These are phyloP conservation scores for Epichloe sp. DNA, from an alignment of 2,329 filamentous ascomycete species.

Conservation along the genomic window DNA sequence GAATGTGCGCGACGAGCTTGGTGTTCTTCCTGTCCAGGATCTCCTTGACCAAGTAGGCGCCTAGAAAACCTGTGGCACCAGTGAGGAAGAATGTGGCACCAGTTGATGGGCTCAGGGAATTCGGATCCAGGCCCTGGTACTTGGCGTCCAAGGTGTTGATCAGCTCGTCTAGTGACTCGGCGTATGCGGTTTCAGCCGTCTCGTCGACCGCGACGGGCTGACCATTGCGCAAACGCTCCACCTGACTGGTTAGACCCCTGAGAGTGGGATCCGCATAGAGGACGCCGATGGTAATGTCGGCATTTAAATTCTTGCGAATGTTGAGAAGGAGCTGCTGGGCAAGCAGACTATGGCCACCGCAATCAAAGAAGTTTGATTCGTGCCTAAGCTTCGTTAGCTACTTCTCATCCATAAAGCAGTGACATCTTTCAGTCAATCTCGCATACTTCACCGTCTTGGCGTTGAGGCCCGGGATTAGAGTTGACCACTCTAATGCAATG, in stretches of 20 bases:
- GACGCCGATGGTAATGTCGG: constrained; percentile 18
- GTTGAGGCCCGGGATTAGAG: constrained; percentile 53
- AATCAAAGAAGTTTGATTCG: constrained; percentile 21
- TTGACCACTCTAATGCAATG: constrained; percentile 50
- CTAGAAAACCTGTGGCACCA: constrained; percentile 68
- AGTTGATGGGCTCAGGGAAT: constrained; percentile 22
- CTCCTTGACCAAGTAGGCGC: constrained; percentile 66
- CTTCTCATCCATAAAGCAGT: too few species aligned
- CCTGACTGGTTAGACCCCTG: constrained; percentile 15
- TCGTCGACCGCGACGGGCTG: constrained; percentile 13
- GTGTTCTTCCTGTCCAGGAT: constrained; percentile 38
- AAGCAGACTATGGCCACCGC: constrained; percentile 33
- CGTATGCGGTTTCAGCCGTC: constrained; percentile 33
- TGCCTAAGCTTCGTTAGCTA: not conserved
- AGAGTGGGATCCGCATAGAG: constrained; percentile 19
- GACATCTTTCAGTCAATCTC: too few species aligned
- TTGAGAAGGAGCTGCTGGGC: constrained; percentile 65
- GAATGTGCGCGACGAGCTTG: constrained; percentile 58
- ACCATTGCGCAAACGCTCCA: constrained; percentile 10
- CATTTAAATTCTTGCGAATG: constrained; percentile 16
- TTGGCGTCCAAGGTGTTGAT: constrained; percentile 32
- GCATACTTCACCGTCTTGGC: constrained; percentile 43
- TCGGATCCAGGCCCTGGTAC: constrained; percentile 10
- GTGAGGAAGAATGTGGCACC: constrained; percentile 61
- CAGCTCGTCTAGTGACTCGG: constrained; percentile 39